phyloP scores from a whole-genome alignment of 805 yeast genomes.

The Candida dajiaensis region DNA sequence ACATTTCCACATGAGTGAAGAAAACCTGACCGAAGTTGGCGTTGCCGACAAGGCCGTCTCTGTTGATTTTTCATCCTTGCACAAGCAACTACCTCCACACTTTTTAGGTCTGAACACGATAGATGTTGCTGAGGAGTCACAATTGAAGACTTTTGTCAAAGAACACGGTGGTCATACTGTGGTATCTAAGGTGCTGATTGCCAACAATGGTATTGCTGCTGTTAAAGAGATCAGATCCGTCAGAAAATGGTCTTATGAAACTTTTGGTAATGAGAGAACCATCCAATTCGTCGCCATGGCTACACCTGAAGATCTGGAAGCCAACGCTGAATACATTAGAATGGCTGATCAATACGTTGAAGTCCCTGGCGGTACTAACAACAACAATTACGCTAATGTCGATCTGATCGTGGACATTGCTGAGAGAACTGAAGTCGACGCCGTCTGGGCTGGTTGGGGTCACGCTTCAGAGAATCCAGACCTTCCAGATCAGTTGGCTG shows the following conservation, averaged over 20 bases:
- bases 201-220: constrained; percentile 99
- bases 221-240: constrained; percentile 97
- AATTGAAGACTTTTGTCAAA: constrained; percentile 77
- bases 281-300: constrained; percentile 98
- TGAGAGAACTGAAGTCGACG: constrained; percentile 93
- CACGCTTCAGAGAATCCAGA: constrained; percentile 98
- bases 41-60: constrained; percentile 20
- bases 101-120: constrained; percentile 81
- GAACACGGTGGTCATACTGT: constrained; percentile 93
- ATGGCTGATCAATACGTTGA: constrained; percentile 99
- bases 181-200: constrained; percentile 80
- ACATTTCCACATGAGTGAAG: constrained; percentile 31
- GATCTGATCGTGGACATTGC: constrained; percentile 96
- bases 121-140: constrained; percentile 68
- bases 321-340: constrained; percentile 95
- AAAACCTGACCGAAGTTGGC: constrained; percentile 32
- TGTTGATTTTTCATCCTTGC: constrained; percentile 30
- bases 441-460: constrained; percentile 99
- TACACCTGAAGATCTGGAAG: constrained; percentile 97
- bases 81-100: constrained; percentile 52
- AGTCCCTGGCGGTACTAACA: constrained; percentile 99
- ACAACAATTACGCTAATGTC: constrained; percentile 97
- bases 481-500: constrained; percentile 89
- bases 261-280: constrained; percentile 94
- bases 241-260: constrained; percentile 98